Evolutionary conservation across 306 rosid species (phyloP), one percentile per base, ranked within the genome.

Genomic region (Oemleria cerasiformis): DNA sequence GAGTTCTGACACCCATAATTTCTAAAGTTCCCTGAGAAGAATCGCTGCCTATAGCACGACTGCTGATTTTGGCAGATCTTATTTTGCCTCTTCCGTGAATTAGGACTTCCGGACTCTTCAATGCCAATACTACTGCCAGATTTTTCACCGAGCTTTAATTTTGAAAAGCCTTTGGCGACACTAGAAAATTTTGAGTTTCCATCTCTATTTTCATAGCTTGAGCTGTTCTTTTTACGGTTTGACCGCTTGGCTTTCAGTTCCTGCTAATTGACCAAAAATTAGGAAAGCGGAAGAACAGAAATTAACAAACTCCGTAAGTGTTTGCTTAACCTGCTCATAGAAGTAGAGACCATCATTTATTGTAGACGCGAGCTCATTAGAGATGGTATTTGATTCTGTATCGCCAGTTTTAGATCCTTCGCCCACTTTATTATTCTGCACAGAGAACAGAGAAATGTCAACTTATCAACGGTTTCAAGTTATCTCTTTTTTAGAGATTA

Each of bases 301-400:
- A 50, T 38, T 13, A 53, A 51, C n/a, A 65, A 78, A 42, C 16
- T 50, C 17, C 5, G 39, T 38, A 9, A 21, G 65, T 65, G n/a
- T 55, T 62, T 75, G 48, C 72, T 73, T 69, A 84, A 94, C 99
- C 94, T 94, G 96, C 86, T 94, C 97, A 51, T 85, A 89, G 78
- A 89, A 94, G 85, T 82, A 87, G 68, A 94, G 96, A 38, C 97
- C 99, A 15, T 94, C 99, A 43, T 91, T 88, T 86, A 94, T 94
- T 21, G 92, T 64, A 65, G 96, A 91, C 72, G 97, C 99, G 39
- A 83, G 95, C 83, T 94, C 97, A 21, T 77, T 86, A 78, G 99
- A 86, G 72, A 94, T 84, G 84, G 90, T 77, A 78, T 78, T 76
- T 78, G 98, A 82, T 78, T 82, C 96, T 77, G 80, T 72, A 65